A percentile compares a stretch with the other conserved stretches of the same genome.
phyloP scores from a whole-genome alignment of 768 basidiomycete species.

The Boletus vermiculosoides region DNA sequence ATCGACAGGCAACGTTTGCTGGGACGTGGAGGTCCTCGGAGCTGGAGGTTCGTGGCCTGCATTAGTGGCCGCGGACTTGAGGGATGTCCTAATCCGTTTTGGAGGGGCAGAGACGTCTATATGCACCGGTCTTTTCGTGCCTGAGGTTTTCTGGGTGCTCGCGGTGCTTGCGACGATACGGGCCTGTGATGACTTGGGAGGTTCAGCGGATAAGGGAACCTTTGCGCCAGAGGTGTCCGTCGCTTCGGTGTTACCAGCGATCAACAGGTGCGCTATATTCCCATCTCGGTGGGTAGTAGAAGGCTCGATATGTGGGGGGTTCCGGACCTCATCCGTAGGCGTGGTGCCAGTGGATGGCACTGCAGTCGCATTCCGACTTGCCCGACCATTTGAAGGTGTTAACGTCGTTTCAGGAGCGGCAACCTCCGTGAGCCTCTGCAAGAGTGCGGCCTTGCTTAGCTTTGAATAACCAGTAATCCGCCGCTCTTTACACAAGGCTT shows the following conservation, averaged over 20 bases:
- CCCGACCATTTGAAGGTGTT: not conserved
- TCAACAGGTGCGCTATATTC: not conserved
- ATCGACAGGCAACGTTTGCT: not conserved
- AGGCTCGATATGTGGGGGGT: not conserved
- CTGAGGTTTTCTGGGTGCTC: not conserved
- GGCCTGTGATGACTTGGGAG: not conserved
- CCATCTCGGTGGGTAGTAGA: not conserved
- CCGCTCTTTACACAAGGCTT: conserved; percentile 63
- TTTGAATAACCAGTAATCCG: conserved; percentile 66
- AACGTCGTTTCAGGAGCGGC: not conserved
- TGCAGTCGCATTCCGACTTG: not conserved
- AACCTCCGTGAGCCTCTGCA: conserved; percentile 42
- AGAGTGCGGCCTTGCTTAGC: conserved; percentile 54
- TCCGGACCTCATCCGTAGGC: not conserved
- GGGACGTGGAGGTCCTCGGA: not conserved
- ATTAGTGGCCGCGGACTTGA: not conserved
- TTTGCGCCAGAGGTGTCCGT: not conserved
- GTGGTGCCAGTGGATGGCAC: not conserved
- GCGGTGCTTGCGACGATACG: not conserved
- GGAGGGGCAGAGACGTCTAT: conserved; percentile 11
- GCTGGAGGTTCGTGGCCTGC: not conserved
- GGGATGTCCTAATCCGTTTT: conserved; percentile 16
- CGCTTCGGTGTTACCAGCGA: not conserved
- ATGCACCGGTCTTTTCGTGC: conserved; percentile 22
- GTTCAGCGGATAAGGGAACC: not conserved